Percentiles rank a stretch among this genome's conserved stretches.
phyloP scores from a whole-genome alignment of 768 basidiomycete genomes.

The Lentinula detonsa region DNA sequence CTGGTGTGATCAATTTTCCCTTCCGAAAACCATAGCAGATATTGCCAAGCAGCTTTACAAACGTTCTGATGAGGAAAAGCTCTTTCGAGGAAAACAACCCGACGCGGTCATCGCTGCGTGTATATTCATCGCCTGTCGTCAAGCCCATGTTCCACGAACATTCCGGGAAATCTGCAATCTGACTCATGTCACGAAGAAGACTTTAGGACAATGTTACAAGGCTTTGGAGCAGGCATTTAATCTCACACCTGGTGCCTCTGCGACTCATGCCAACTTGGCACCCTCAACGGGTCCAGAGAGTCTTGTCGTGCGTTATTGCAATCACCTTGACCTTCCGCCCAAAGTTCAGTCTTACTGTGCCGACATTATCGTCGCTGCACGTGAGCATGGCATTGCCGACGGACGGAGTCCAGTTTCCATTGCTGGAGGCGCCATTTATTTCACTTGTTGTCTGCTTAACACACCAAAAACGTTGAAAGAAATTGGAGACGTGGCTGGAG shows the following conservation, averaged over 20 bases:
- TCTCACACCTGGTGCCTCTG: slow-evolving; percentile 73
- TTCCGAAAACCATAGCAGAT: slow-evolving; percentile 91
- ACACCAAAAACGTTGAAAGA: slow-evolving; percentile 73
- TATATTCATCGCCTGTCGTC: slow-evolving; percentile 95
- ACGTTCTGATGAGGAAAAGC: slow-evolving; percentile 92
- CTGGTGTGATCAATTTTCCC: slow-evolving; percentile 94
- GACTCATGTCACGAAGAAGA: slow-evolving; percentile 92
- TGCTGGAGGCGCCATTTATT: slow-evolving; percentile 94
- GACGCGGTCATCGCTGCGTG: slow-evolving; percentile 96
- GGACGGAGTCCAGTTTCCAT: slow-evolving; percentile 97
- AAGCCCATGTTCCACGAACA: slow-evolving; percentile 91
- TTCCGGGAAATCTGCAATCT: slow-evolving; percentile 95
- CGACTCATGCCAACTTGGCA: slow-evolving; percentile 34
- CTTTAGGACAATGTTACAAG: slow-evolving; percentile 90
- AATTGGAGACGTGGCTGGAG: slow-evolving; percentile 86
- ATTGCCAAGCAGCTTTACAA: slow-evolving; percentile 97
- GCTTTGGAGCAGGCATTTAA: slow-evolving; percentile 86
- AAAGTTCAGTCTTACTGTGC: slow-evolving; percentile 79
- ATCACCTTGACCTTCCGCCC: slow-evolving; percentile 80
- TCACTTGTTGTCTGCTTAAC: slow-evolving; percentile 80
- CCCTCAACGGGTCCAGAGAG: slow-evolving; percentile 74
- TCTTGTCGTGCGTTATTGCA: slow-evolving; percentile 89
- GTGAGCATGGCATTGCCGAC: slow-evolving; percentile 83
- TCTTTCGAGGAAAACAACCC: slow-evolving; percentile 84
- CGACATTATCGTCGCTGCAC: slow-evolving; percentile 76